Evolutionary conservation across 169 alveolate species (phyloP).

Genomic region (Eimeria necatrix): DNA sequence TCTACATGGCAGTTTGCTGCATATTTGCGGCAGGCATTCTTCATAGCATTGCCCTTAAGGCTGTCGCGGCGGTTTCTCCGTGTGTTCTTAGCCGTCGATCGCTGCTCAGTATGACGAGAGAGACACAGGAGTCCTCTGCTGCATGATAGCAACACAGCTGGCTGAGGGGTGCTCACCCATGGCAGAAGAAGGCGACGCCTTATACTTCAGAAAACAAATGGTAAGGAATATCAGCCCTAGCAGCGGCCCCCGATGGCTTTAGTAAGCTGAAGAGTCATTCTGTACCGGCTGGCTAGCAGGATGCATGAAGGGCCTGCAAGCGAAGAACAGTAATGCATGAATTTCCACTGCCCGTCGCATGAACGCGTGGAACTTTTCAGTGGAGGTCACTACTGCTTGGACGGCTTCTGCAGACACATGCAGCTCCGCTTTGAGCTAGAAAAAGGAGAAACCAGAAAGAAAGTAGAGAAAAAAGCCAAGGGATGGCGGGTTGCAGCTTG

Average conservation of each 20-base stretch:
- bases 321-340: background rate
- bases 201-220: constrained; percentile 47
- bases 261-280: too few species aligned
- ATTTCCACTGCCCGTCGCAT: background rate
- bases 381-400: too few species aligned
- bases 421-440: background rate
- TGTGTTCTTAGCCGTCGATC: constrained; percentile 16
- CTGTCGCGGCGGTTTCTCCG: too few species aligned
- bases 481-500: background rate
- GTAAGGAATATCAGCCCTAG: background rate
- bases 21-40: too few species aligned
- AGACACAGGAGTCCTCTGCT: constrained; percentile 59
- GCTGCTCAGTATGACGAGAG: background rate
- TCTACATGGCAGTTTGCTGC: too few species aligned
- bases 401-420: too few species aligned
- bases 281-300: too few species aligned
- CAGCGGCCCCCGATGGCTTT: too few species aligned
- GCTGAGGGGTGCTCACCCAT: constrained; percentile 48
- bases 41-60: too few species aligned
- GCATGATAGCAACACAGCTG: constrained; percentile 71
- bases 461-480: background rate
- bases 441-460: background rate
- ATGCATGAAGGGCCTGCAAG: too few species aligned
- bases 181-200: constrained; percentile 20
- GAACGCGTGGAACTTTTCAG: too few species aligned